phyloP scores from a whole-genome alignment of 768 basidiomycete genomes.

The Leccinum obscurum region DNA sequence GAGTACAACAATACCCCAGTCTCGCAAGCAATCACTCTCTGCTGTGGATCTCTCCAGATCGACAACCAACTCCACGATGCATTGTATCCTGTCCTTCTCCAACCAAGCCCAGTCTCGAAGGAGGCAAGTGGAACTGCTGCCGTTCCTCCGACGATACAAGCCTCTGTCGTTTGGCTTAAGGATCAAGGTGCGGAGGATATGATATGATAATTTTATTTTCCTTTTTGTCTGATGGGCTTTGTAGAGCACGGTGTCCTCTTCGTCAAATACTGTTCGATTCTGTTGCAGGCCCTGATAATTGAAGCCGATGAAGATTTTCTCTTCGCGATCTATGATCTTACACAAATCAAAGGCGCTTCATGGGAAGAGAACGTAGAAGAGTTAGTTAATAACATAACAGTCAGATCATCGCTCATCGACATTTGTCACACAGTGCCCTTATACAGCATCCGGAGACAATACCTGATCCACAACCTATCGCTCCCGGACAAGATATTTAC shows the following conservation, averaged over 20 bases:
- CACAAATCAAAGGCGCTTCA: conserved; percentile 85
- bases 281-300: conserved; percentile 91
- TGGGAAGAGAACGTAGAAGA: conserved; percentile 82
- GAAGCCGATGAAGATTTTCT: conserved; percentile 98
- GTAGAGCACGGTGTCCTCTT: conserved; percentile 98
- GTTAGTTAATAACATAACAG: conserved; percentile 43
- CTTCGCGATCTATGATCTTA: conserved; percentile 88
- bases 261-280: conserved; percentile 93
- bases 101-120: conserved; percentile 86
- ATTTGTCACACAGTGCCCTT: conserved; percentile 53
- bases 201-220: not conserved
- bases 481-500: conserved; percentile 78
- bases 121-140: conserved; percentile 75
- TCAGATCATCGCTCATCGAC: conserved; percentile 2
- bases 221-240: not conserved
- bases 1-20: conserved; percentile 80
- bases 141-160: conserved; percentile 80
- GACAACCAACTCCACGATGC: conserved; percentile 99
- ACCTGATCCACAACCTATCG: conserved; percentile 66
- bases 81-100: conserved; percentile 89
- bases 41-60: conserved; percentile 86
- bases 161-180: conserved; percentile 85
- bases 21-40: conserved; percentile 77
- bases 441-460: conserved; percentile 68
- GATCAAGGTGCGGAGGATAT: conserved; percentile 67